Percentiles rank a stretch among this genome's conserved stretches.
phyloP scores from a whole-genome alignment of 257 asterid species.

The Avicennia marina region DNA sequence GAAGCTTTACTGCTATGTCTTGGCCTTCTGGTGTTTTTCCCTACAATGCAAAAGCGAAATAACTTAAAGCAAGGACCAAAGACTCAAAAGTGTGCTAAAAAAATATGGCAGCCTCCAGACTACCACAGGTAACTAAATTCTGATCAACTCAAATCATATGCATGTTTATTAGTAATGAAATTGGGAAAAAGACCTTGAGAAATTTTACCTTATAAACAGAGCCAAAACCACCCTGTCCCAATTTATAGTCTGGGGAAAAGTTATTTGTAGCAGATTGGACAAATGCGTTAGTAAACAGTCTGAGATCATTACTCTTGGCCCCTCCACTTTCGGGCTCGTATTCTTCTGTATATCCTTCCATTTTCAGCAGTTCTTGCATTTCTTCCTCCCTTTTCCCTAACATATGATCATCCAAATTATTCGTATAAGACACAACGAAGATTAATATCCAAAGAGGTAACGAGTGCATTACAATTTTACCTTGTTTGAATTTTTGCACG shows the following conservation, averaged over 20 bases:
- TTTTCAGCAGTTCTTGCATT: constrained; percentile 24
- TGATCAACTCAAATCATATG: neutral
- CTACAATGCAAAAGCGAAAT: constrained; percentile 1
- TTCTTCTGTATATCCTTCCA: constrained; percentile 32
- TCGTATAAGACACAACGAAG: neutral
- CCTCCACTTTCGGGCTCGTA: constrained; percentile 14
- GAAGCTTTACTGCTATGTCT: constrained; percentile 37
- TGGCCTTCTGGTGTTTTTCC: constrained; percentile 32
- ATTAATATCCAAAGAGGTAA: neutral
- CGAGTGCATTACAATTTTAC: constrained; percentile 2
- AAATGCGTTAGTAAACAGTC: constrained; percentile 21
- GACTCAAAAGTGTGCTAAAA: too few relatives aligned
- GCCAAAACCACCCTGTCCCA: constrained; percentile 46
- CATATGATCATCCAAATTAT: constrained; percentile 1
- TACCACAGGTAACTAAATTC: neutral
- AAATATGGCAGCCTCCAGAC: too few relatives aligned
- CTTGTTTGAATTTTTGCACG: constrained; percentile 15
- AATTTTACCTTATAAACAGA: constrained; percentile 30
- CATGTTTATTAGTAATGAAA: neutral
- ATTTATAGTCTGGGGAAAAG: constrained; percentile 29
- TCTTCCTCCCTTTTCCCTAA: constrained; percentile 33
- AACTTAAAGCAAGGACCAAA: too few relatives aligned
- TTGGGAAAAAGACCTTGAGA: neutral
- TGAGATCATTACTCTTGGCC: constrained; percentile 22
- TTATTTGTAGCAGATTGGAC: constrained; percentile 24